Conservation (phyloP, 202 grass and related monocot genomes). For the Sporobolus alterniflorus region DNA sequence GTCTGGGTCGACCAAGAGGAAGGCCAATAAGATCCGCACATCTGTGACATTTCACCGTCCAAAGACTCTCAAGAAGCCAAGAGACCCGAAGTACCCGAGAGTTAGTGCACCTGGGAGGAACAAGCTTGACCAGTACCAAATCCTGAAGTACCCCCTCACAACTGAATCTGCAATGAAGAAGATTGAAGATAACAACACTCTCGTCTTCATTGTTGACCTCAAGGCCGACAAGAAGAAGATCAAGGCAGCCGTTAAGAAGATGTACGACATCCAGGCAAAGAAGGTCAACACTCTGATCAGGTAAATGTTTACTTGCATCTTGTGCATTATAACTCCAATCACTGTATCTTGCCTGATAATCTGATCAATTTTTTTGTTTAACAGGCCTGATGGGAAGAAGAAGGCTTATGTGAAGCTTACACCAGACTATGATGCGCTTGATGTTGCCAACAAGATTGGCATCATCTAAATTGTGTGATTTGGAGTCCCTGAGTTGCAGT, state of each 20-base stretch:
- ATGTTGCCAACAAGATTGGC: slow-evolving; percentile 74
- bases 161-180: slow-evolving; percentile 72
- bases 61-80: slow-evolving; percentile 47
- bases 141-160: slow-evolving; percentile 60
- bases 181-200: slow-evolving; percentile 65
- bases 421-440: slow-evolving; percentile 64
- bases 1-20: slow-evolving; percentile 39
- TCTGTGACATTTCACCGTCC: slow-evolving; percentile 62
- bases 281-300: slow-evolving; percentile 75
- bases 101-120: slow-evolving; percentile 48
- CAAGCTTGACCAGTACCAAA: slow-evolving; percentile 65
- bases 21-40: slow-evolving; percentile 56
- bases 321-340: not conserved
- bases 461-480: slow-evolving; percentile 50
- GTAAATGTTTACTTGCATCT: not conserved
- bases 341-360: not conserved
- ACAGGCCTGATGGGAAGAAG: slow-evolving; percentile 72
- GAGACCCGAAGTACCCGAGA: slow-evolving; percentile 53
- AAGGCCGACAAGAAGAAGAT: slow-evolving; percentile 56
- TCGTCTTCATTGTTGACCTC: slow-evolving; percentile 60
- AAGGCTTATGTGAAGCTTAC: slow-evolving; percentile 74
- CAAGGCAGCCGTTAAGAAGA: slow-evolving; percentile 62
- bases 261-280: slow-evolving; percentile 74
- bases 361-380: not conserved
- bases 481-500: not conserved